Base-by-base conservation (phyloP, 2,329 filamentous ascomycete genomes). In the Blumeriella jaapii region DNA sequence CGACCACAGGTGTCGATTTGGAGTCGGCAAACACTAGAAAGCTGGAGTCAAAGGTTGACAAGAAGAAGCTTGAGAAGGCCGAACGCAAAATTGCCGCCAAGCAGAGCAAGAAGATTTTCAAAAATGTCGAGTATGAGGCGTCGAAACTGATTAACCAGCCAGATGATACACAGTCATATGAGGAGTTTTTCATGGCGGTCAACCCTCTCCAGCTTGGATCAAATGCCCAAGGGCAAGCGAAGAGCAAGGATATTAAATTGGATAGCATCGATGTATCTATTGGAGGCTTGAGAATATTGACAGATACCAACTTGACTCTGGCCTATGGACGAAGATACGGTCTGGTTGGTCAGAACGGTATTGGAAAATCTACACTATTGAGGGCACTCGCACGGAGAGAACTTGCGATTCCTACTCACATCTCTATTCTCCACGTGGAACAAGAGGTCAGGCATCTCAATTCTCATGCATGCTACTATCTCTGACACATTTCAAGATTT, bases 181-280 rank as follows among this genome's bases (percentile, higher is more conserved):
- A 98, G 62, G 91, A 98, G 59, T 96, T 98, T 64, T 98, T 93
- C 72, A 96, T 98, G 91, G 81, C 85, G 35, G 91, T 98, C 66
- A 98, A 98, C 60, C 91, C 91, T 42, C 71, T 98, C 44, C 89
- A 96, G 57, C 55, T 96, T 41, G 89, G 86, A 36, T 64, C 69
- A 14, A 76, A 69, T 47, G 60, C 72, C 38, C 60, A 78, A 40
- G 71, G 78, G 19, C 64, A 81, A 40, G 73, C 75, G 48, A 98
- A 96, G 77, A 94, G 87, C 61, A 98, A 98, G 69, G 91, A 98
- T 57, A 87, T 98, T 69, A 98, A 96, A 65, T 68, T 98, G 49
- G 91, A 98, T 61, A 86, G 83, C 51, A 85, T 94, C 55, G 91
- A 98, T 60, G 82, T 98, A 36, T 82, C 85, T 27, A 95, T 98